Evolutionary conservation across 768 basidiomycete species (phyloP), one percentile per base, ranked within the genome.

Genomic region (Strobilomyces confusus): DNA sequence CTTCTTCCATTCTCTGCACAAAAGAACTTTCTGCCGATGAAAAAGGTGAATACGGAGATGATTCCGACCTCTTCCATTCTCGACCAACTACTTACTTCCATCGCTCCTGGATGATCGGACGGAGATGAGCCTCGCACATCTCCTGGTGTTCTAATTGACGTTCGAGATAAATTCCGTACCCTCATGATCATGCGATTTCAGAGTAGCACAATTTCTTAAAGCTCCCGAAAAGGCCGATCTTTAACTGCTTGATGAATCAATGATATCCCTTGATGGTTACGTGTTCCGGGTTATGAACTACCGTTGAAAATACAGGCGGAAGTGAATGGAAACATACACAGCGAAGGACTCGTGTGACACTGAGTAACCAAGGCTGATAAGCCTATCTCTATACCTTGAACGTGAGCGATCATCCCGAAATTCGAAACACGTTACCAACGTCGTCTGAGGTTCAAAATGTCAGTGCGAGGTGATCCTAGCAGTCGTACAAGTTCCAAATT

Each of bases 311-410:
- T 17, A 17, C 15, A 15, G 17, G 34, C 34, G 8, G 34, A 1
- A 14, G 5, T 14, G 13, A 15, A 14, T 3, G 9, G 5, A 30
- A 36, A 37, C 57, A 17, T 47, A 78, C 79, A 81, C 5, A 77
- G 33, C 1, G 77, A 77, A 38, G 72, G 63, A 0, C 80, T 81
- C 60, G 26, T 67, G 54, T 52, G 9, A 71, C 57, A 0, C 52
- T 63, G 9, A 63, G 53, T 63, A 7, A 63, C 61, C 12, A 70
- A 23, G 4, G 61, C 68, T 0, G 64, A 60, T 22, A 76, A 44
- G 3, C 58, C 55, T 9, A 60, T 61, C 79, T 78, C 80, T n/a
- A 20, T 73, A 76, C 77, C n/a, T 12, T 41, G n/a, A n/a, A 9
- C 14, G 29, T 30, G 23, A 7, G 17, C 9, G 1, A 4, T 11